Evolutionary conservation across 176 grass and related monocot genomes (phyloP).

Genomic region (Coix lacrymajobi): DNA sequence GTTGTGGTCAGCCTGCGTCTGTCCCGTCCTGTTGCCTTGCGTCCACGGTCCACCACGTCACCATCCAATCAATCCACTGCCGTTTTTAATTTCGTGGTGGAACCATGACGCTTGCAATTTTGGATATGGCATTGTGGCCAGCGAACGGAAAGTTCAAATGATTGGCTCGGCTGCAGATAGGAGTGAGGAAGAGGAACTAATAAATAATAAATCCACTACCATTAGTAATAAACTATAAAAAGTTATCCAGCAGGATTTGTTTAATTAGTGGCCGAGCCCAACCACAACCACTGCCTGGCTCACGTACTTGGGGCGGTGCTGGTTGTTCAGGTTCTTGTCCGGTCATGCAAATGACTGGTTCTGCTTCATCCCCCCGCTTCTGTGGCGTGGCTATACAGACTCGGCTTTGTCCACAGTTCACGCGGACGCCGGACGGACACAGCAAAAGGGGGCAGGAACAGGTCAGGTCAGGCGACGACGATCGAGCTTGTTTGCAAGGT

Average conservation of each 20-base stretch:
- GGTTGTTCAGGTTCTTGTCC: too few species aligned
- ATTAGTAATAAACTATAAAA: not conserved
- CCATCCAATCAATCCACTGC: not conserved
- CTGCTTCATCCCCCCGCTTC: not conserved
- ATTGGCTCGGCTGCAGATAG: not conserved
- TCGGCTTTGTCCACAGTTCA: not conserved
- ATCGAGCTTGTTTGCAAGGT: not conserved
- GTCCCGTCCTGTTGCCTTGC: not conserved
- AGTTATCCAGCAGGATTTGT: not conserved
- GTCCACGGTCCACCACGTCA: not conserved
- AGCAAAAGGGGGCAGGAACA: not conserved
- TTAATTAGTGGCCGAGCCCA: not conserved
- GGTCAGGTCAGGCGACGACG: too few species aligned
- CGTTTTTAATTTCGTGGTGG: not conserved
- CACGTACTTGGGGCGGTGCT: not conserved
- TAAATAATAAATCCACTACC: not conserved
- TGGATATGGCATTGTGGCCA: not conserved
- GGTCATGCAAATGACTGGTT: not conserved
- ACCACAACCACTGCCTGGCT: constrained; percentile 11
- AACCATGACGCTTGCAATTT: not conserved
- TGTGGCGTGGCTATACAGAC: not conserved
- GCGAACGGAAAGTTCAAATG: not conserved
- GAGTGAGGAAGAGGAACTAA: not conserved
- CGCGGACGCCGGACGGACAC: too few species aligned
- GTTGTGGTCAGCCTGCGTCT: not conserved